phyloP scores from a whole-genome alignment of 129 eudicot species.

The Deinandra increscens region DNA sequence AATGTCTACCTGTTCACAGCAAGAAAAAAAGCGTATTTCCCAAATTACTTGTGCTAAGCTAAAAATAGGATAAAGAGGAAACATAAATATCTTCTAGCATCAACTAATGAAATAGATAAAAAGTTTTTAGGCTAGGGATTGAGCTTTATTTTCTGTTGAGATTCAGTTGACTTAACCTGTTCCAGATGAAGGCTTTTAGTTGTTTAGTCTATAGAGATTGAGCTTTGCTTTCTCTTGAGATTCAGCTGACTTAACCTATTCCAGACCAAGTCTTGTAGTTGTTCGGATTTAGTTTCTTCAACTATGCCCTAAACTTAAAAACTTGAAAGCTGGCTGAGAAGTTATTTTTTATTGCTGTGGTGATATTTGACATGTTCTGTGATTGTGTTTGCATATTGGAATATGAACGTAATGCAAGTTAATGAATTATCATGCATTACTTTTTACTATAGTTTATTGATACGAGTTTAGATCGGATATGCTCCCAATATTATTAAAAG shows the following conservation, averaged over 20 bases:
- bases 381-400: not conserved
- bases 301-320: not conserved
- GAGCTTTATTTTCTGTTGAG: not conserved
- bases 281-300: not conserved
- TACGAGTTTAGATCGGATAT: not conserved
- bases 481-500: not conserved
- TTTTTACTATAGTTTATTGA: not conserved
- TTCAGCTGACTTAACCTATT: not conserved
- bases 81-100: not conserved
- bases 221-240: not conserved
- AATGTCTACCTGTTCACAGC: not conserved
- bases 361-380: not conserved
- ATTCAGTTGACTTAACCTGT: not conserved
- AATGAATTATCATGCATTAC: not conserved
- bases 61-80: not conserved
- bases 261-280: not conserved
- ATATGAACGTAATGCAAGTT: not conserved
- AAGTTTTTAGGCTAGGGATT: not conserved
- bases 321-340: not conserved
- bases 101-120: not conserved
- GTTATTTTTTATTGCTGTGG: not conserved
- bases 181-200: no score
- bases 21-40: not conserved
- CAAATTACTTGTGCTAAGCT: not conserved
- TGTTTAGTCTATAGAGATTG: not conserved